Percentiles rank a stretch among this genome's conserved stretches.
These are phyloP conservation scores for Cutaneotrichosporon cutaneum DNA, from an alignment of 1,284 basidiomycete genomes.

Conservation along the genomic window DNA sequence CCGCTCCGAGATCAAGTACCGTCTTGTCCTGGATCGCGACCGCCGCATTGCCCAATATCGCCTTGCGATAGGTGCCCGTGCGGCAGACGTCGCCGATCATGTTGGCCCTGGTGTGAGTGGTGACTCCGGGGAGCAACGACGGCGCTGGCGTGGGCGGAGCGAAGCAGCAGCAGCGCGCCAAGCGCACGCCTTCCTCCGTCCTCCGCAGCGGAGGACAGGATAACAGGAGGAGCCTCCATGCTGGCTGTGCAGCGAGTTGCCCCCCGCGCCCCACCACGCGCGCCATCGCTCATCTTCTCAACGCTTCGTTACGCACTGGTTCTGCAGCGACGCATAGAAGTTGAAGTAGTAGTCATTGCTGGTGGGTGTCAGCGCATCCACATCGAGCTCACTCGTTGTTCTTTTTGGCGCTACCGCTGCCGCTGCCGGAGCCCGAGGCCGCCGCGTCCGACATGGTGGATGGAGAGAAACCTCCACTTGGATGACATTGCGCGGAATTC, in stretches of 20 bases:
- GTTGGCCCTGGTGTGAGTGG: conserved; percentile 45
- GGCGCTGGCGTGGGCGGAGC: no score
- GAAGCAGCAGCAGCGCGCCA: no score
- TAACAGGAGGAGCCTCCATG: no score
- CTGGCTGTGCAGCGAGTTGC: no score
- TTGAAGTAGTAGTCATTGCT: conserved; percentile 48
- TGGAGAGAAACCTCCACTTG: conserved; percentile 1
- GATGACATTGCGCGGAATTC: neutral
- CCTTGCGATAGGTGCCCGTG: conserved; percentile 52
- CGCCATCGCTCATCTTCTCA: no score
- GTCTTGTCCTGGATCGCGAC: conserved; percentile 47
- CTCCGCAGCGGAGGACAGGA: no score
- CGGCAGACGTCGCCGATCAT: conserved; percentile 53
- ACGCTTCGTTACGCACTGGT: conserved; percentile 35
- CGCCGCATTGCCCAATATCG: conserved; percentile 52
- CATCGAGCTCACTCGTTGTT: conserved; percentile 3
- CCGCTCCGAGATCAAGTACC: conserved; percentile 56
- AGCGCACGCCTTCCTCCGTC: no score
- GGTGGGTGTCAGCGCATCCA: neutral
- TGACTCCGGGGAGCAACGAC: no score
- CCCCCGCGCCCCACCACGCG: no score
- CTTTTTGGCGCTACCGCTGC: conserved; percentile 1
- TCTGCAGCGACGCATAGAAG: conserved; percentile 46
- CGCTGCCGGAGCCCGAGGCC: conserved; percentile 1
- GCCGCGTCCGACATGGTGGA: neutral